phyloP scores from a whole-genome alignment of 2,329 filamentous ascomycete genomes.

The Daldinia sp. region DNA sequence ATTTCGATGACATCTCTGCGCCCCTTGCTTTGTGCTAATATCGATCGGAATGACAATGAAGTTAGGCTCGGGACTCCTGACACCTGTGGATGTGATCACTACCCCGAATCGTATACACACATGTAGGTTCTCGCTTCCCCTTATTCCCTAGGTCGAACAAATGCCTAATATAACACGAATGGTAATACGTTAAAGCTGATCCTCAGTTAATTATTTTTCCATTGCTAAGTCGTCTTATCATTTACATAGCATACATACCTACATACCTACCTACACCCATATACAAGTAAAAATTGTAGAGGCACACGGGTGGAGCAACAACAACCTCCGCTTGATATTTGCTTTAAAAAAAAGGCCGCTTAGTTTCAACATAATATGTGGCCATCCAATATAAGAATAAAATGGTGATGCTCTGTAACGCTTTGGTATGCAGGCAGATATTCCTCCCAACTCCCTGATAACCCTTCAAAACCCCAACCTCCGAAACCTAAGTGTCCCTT shows the following conservation, averaged over 20 bases:
- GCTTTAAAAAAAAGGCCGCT: constrained; percentile 12
- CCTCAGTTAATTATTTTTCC: constrained; percentile 9
- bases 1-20: neutral
- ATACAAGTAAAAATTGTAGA: neutral
- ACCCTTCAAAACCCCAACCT: constrained; percentile 1
- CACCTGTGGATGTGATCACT: neutral
- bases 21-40: neutral
- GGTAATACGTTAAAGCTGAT: neutral
- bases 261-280: neutral
- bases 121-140: neutral
- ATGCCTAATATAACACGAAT: neutral
- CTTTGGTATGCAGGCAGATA: neutral
- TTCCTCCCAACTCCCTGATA: constrained; percentile 20
- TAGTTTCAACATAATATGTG: neutral
- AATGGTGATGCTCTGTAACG: neutral
- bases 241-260: constrained; percentile 18
- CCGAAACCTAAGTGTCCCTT: constrained; percentile 9
- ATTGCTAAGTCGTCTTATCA: constrained; percentile 19
- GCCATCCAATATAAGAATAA: constrained; percentile 15
- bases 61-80: neutral
- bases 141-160: neutral
- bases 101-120: neutral
- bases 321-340: neutral
- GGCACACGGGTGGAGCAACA: neutral
- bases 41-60: neutral